Percentiles rank a stretch among this genome's conserved stretches.
These are phyloP conservation scores for Ganoderma sinense DNA, from an alignment of 1,284 basidiomycete genomes.

Conservation along the genomic window DNA sequence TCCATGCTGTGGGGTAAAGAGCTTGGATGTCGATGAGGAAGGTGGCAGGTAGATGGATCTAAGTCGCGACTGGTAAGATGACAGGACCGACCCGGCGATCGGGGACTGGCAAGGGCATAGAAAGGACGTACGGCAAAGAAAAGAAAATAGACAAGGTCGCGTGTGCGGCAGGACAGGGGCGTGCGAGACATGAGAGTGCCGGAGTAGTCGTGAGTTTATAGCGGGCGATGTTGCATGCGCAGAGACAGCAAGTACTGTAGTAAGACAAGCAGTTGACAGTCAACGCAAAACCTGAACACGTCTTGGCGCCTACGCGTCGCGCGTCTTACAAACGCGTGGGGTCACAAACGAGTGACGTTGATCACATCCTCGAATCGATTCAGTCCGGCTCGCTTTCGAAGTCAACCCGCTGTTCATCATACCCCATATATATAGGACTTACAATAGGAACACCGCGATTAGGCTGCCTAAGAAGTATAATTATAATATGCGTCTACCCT, in stretches of 20 bases:
- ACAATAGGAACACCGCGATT: too few relatives aligned
- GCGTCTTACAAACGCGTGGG: background rate
- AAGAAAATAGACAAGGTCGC: conserved; percentile 68
- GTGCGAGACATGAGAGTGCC: conserved; percentile 35
- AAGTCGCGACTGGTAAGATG: conserved; percentile 2
- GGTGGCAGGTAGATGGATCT: conserved; percentile 73
- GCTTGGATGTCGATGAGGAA: conserved; percentile 74
- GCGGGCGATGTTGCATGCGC: background rate
- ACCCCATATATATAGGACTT: too few relatives aligned
- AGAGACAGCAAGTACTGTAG: background rate
- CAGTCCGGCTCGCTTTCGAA: background rate
- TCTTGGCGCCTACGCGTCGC: background rate
- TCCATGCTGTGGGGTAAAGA: conserved; percentile 60
- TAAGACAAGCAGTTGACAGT: too few relatives aligned
- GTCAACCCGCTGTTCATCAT: background rate
- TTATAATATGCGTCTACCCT: too few relatives aligned
- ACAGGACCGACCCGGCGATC: too few relatives aligned
- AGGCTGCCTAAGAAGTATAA: too few relatives aligned
- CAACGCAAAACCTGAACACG: background rate
- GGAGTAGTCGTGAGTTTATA: background rate
- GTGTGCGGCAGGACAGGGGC: conserved; percentile 59
- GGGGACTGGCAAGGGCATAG: background rate
- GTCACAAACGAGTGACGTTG: background rate
- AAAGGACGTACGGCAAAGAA: conserved; percentile 63
- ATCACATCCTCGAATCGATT: background rate